Percentiles rank a stretch among this genome's conserved stretches.
Evolutionary conservation across 2,329 filamentous ascomycete genomes (phyloP).

Genomic region (Hymenoscyphus fraxineus): DNA sequence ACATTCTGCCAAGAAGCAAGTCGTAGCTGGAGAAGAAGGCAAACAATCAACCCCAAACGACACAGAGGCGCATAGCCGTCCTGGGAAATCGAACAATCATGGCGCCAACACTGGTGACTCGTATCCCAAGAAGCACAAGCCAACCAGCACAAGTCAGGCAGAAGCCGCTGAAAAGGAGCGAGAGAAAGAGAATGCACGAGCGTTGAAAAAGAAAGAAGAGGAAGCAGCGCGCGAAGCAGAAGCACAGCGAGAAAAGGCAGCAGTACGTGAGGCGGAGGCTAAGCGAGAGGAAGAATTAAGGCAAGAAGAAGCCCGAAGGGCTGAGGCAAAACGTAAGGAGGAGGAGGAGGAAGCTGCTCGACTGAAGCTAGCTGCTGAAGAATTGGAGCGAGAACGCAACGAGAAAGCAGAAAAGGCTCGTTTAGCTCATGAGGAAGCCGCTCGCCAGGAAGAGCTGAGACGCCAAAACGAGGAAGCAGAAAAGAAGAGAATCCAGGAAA

Average conservation of each 20-base stretch:
- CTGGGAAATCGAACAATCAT: conserved; percentile 15
- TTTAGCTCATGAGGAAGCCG: conserved; percentile 27
- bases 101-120: conserved; percentile 14
- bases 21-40: conserved; percentile 11
- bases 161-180: conserved; percentile 14
- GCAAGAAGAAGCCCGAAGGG: conserved; percentile 17
- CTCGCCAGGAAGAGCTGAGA: conserved; percentile 37
- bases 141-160: conserved; percentile 8
- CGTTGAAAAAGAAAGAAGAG: conserved; percentile 34
- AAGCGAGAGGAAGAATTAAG: conserved; percentile 33
- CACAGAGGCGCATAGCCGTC: conserved; percentile 15
- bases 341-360: conserved; percentile 13
- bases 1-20: conserved; percentile 15
- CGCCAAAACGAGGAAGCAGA: conserved; percentile 30
- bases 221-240: conserved; percentile 36
- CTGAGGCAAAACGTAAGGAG: conserved; percentile 22
- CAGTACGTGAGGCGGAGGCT: conserved; percentile 20
- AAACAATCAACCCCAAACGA: conserved; percentile 14
- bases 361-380: conserved; percentile 15
- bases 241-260: conserved; percentile 34
- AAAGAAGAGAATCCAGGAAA: conserved; percentile 27
- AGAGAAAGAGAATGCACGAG: conserved; percentile 36
- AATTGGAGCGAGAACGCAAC: conserved; percentile 25
- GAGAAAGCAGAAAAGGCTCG: conserved; percentile 28
- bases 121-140: conserved; percentile 18